A percentile compares a stretch with the other conserved stretches of the same genome.
These are phyloP conservation scores for Chlorella sp. DNA, from an alignment of 139 green algal genomes.

Conservation along the genomic window DNA sequence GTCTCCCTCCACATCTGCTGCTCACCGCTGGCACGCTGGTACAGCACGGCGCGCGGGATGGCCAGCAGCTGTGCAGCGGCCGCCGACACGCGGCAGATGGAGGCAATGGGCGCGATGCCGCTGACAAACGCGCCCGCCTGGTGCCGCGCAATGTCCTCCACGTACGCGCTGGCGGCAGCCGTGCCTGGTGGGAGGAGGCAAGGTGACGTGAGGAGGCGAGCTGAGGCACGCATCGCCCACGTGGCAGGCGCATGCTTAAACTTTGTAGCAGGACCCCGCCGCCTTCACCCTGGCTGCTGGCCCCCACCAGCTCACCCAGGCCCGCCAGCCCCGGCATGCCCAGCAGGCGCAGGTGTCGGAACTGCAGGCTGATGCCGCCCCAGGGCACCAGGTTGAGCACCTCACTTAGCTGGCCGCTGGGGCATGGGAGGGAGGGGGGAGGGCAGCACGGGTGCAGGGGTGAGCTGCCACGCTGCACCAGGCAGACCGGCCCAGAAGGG, in stretches of 20 bases:
- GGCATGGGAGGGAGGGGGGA: not conserved
- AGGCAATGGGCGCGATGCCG: conserved; percentile 68
- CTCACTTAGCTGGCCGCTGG: conserved; percentile 56
- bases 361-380: conserved; percentile 66
- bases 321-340: conserved; percentile 52
- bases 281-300: not conserved
- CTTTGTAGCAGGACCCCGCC: not conserved
- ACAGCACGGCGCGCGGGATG: conserved; percentile 48
- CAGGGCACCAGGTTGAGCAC: conserved; percentile 80
- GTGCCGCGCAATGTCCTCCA: conserved; percentile 55
- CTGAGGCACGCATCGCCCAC: no score
- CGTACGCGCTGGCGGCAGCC: conserved; percentile 53
- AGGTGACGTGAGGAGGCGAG: no score
- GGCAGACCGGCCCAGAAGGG: no score
- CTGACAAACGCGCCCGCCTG: conserved; percentile 81
- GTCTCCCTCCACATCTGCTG: no score
- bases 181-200: conserved; percentile 22
- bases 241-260: not conserved
- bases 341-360: conserved; percentile 53
- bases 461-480: no score
- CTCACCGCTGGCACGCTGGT: not conserved
- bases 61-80: conserved; percentile 57
- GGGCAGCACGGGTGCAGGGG: no score
- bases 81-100: conserved; percentile 51
- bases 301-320: not conserved